phyloP scores from a whole-genome alignment of 257 asterid species.

The Avicennia marina region DNA sequence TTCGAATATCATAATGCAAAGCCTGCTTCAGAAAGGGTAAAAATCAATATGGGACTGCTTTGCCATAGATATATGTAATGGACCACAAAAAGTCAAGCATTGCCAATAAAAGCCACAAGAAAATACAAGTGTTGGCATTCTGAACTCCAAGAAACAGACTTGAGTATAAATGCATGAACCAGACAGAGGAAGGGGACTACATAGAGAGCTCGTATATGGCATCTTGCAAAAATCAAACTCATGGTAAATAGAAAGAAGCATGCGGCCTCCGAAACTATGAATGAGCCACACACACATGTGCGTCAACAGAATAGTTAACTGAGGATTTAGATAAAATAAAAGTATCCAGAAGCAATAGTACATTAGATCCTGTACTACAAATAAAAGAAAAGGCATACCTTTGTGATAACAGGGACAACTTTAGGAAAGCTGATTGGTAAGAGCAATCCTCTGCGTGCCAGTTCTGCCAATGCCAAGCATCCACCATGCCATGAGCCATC shows the following conservation, averaged over 20 bases:
- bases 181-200: neutral
- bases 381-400: conserved; percentile 36
- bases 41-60: neutral
- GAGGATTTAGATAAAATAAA: conserved; percentile 4
- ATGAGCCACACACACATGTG: conserved; percentile 2
- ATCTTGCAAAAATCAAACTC: conserved; percentile 2
- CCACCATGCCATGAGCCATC: conserved; percentile 99
- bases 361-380: conserved; percentile 10
- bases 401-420: conserved; percentile 85
- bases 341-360: neutral
- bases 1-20: conserved; percentile 88
- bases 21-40: conserved; percentile 46
- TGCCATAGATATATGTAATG: neutral
- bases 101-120: neutral
- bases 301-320: neutral
- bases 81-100: neutral
- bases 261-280: neutral
- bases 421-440: conserved; percentile 77
- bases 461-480: conserved; percentile 95
- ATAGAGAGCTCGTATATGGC: neutral
- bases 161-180: neutral
- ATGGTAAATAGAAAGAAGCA: conserved; percentile 11
- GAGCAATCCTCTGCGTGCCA: conserved; percentile 95
- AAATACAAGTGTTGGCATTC: neutral
- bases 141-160: conserved; percentile 4